Conservation (phyloP, 2,329 filamentous ascomycete species). For the Colletotrichum costaricense region DNA sequence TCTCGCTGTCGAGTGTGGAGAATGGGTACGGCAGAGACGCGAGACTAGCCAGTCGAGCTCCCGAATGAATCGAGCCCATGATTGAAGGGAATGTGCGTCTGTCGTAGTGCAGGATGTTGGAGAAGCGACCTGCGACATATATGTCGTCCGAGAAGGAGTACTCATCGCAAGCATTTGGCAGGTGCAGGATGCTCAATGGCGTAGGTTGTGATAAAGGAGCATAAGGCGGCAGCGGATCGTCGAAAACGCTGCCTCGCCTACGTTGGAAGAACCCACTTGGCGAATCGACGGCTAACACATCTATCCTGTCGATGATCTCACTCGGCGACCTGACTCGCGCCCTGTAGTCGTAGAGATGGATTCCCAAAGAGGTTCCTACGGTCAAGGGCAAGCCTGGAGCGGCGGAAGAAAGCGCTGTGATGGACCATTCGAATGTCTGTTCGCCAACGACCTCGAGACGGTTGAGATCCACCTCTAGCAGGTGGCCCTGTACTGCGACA, state of each 20-base stretch:
- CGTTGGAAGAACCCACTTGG: conserved; percentile 49
- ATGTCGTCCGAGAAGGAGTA: conserved; percentile 79
- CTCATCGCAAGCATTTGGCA: conserved; percentile 66
- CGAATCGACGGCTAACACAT: conserved; percentile 31
- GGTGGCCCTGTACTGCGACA: conserved; percentile 80
- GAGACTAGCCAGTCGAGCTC: conserved; percentile 81
- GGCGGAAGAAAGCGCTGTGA: conserved; percentile 83
- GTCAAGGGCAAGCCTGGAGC: conserved; percentile 78
- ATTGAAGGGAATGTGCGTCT: conserved; percentile 84
- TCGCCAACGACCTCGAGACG: conserved; percentile 77
- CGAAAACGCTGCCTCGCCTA: conserved; percentile 53
- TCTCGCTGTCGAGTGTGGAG: conserved; percentile 70
- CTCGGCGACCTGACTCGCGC: conserved; percentile 46
- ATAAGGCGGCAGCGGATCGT: conserved; percentile 67
- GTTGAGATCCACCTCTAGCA: conserved; percentile 85
- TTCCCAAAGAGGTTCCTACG: conserved; percentile 82
- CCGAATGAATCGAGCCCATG: conserved; percentile 83
- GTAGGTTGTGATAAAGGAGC: conserved; percentile 83
- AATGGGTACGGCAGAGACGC: conserved; percentile 76
- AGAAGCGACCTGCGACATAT: conserved; percentile 89
- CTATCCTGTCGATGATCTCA: conserved; percentile 40
- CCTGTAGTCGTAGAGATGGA: conserved; percentile 86
- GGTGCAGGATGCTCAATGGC: conserved; percentile 84
- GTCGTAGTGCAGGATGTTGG: conserved; percentile 90
- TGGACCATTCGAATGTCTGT: conserved; percentile 81